Evolutionary conservation across 2,329 filamentous ascomycete species (phyloP).

Genomic region (Pezicula radicicola): DNA sequence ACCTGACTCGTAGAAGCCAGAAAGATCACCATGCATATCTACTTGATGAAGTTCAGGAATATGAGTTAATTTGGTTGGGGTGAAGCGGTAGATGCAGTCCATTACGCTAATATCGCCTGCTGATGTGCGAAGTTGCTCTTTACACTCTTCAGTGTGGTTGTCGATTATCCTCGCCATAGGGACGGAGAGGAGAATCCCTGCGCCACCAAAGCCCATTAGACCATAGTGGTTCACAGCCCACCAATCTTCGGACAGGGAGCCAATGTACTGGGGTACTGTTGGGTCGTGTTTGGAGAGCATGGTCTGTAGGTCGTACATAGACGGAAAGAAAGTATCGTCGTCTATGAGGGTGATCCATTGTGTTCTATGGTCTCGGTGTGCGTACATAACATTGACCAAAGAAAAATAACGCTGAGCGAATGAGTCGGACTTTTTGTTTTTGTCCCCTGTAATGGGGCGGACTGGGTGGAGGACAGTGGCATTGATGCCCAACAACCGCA

Average conservation of each 20-base stretch:
- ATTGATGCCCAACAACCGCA: constrained; percentile 21
- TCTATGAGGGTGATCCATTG: constrained; percentile 26
- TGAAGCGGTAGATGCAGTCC: constrained; percentile 25
- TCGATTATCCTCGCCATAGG: constrained; percentile 22
- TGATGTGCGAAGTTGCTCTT: constrained; percentile 21
- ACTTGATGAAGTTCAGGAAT: constrained; percentile 25
- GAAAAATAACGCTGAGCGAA: constrained; percentile 41
- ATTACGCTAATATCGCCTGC: constrained; percentile 27
- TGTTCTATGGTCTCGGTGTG: constrained; percentile 34
- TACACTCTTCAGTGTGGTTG: constrained; percentile 22
- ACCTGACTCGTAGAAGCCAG: constrained; percentile 29
- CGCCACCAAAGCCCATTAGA: constrained; percentile 28
- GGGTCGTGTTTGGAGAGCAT: constrained; percentile 30
- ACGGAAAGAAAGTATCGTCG: constrained; percentile 31
- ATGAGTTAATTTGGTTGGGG: constrained; percentile 21
- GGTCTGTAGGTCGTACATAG: constrained; percentile 18
- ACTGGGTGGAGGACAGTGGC: constrained; percentile 24
- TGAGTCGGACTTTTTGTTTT: constrained; percentile 8
- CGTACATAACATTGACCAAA: constrained; percentile 37
- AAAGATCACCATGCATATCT: constrained; percentile 26
- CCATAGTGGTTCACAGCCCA: constrained; percentile 28
- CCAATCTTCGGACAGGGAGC: constrained; percentile 26
- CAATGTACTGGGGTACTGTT: constrained; percentile 22
- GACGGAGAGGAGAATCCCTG: constrained; percentile 23
- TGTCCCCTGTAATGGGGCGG: neutral